Base-by-base conservation (phyloP, 257 asterid species). In the Fraxinus americana region DNA sequence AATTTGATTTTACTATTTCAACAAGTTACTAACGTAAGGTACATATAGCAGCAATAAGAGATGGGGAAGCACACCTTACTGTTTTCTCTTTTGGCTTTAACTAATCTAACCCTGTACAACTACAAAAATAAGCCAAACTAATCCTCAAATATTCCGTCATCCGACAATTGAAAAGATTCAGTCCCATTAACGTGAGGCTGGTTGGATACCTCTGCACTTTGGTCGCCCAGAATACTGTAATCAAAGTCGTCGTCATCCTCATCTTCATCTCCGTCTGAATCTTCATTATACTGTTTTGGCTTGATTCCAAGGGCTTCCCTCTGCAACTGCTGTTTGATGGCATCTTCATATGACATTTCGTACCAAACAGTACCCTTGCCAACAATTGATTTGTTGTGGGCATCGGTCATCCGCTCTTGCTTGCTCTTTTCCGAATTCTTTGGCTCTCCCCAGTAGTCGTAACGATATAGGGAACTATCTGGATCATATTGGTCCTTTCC, bases 361-460 rank as follows among this genome's bases (percentile, higher is more conserved):
- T 89, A 95, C 99, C 98, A 93, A 48, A 93, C 97, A 1, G 84
- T 88, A 74, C 98, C 98, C 67, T 91, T 95, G 17, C 99, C 99
- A 32, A 95, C 91, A 6, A 95, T 91, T 38, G 97, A 87, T 87
- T 90, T 95, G 87, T 95, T 95, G 89, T 95, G 98, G 36, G 94
- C 94, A 69, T 94, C 97, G 0, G 88, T 89, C 85, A 88, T 78
- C 54, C 98, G 91, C 25, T 89, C 97, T 81, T 92, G 97, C 89
- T 89, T 92, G 83, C 97, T 94, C 90, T 89, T 91, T 75, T 95
- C 99, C 0, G 99, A 95, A 83, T 95, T 95, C 92, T 95, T 95
- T 39, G 99, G 99, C 77, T 95, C 99, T 2, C 99, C 99, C 99
- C 99, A 95, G 87, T 95, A 95, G 84, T 95, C 99, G 23, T 90